A percentile compares a stretch with the other conserved stretches of the same genome.
These are phyloP conservation scores for Elaeis oleifera DNA, from an alignment of 202 grass and related monocot genomes.

Conservation along the genomic window DNA sequence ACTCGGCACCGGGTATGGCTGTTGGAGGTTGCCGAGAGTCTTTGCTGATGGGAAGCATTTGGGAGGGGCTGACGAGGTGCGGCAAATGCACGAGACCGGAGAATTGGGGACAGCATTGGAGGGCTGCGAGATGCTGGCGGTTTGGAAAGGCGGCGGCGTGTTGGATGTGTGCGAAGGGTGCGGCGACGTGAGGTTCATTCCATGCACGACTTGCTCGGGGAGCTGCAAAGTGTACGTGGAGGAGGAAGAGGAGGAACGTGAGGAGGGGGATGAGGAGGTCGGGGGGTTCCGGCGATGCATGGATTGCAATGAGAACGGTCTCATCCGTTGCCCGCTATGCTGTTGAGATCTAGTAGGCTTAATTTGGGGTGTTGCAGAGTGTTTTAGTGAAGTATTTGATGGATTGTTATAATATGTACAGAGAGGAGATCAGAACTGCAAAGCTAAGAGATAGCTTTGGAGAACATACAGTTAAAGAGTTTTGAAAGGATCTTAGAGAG, in stretches of 20 bases:
- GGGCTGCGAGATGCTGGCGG: slow-evolving; percentile 12
- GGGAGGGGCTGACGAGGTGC: slow-evolving; percentile 53
- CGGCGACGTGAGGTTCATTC: slow-evolving; percentile 51
- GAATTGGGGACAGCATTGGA: slow-evolving; percentile 42
- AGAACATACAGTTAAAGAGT: too few relatives aligned
- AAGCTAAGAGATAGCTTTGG: too few relatives aligned
- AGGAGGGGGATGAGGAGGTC: not conserved
- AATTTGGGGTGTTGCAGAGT: too few relatives aligned
- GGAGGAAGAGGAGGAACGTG: slow-evolving; percentile 6
- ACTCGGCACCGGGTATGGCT: slow-evolving; percentile 28
- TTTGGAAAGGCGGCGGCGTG: not conserved
- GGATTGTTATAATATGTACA: too few relatives aligned
- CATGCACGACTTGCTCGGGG: slow-evolving; percentile 62
- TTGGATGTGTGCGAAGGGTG: slow-evolving; percentile 37
- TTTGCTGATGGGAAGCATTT: slow-evolving; percentile 67
- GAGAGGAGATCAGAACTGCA: too few relatives aligned
- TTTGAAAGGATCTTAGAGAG: too few relatives aligned
- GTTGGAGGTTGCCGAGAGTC: slow-evolving; percentile 49
- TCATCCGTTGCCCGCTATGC: not conserved
- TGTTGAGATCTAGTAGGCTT: not conserved
- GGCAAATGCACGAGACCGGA: slow-evolving; percentile 65
- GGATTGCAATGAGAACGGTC: slow-evolving; percentile 3
- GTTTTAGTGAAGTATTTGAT: too few relatives aligned
- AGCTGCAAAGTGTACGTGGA: slow-evolving; percentile 60
- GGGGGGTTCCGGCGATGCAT: not conserved